Base-by-base conservation (phyloP, 2,329 filamentous ascomycete species). In the Zymoseptoria crescenta region DNA sequence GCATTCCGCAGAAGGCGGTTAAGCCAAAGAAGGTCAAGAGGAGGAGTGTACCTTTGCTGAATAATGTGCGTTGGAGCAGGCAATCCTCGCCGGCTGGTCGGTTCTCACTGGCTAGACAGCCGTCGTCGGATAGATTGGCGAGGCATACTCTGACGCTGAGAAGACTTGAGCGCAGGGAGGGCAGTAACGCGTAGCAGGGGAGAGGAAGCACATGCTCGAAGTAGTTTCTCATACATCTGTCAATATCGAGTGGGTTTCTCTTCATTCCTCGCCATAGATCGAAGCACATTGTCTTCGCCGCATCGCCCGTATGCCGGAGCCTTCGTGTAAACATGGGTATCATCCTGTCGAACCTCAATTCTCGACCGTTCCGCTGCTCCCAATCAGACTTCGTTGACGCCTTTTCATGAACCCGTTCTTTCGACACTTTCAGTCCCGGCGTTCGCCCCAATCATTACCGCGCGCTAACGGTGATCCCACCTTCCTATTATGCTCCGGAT, bases 61-160 rank as follows among this genome's bases (percentile, higher is more conserved):
- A 55, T 41, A 55, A 60, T 48, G 58, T 62, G 16, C 55, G 60
- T 54, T 62, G 60, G 56, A 57, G 6, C 13, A 10, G 57, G 49
- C 35, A 45, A 16, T 16, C 35, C 3, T 45, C 35, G n/a, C n/a
- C 35, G 13, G 35, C 35, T 2, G n/a, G 35, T 13, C 35, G 35
- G 6, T 45, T 45, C 35, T 45, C 35, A 45, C n/a, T 45, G 35
- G 35, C 35, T 16, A 45, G 35, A 45, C 35, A 45, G 35, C n/a
- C 35, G n/a, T 45, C 35, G 35, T 45, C 35, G 35, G 35, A 16
- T 13, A 45, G 35, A 5, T 45, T 45, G 35, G 35, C 35, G 35
- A 45, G 35, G n/a, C 35, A 45, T 45, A 45, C 35, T 16, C 7
- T 45, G 13, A 45, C 35, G 16, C n/a, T 45, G 35, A 45, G 35